phyloP scores from a whole-genome alignment of 805 yeast genomes.

The Wickerhamiella sergipiensis region DNA sequence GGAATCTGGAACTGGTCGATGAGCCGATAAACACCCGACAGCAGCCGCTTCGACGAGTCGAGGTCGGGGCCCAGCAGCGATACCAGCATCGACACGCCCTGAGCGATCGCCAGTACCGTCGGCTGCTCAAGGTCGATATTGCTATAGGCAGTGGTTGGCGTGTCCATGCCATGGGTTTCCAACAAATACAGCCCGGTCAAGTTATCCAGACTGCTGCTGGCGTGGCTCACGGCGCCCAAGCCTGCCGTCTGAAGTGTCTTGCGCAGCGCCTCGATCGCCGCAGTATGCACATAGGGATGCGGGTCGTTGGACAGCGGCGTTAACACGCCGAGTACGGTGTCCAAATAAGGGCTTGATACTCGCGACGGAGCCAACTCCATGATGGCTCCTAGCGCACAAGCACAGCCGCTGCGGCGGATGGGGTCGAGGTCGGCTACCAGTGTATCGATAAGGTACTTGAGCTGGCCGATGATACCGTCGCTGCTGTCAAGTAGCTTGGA shows the following conservation, averaged over 20 bases:
- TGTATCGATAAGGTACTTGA: conserved; percentile 44
- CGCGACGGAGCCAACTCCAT: conserved; percentile 28
- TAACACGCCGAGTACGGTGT: conserved; percentile 40
- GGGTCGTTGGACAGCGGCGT: conserved; percentile 50
- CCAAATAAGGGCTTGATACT: conserved; percentile 27
- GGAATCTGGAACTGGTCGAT: conserved; percentile 26
- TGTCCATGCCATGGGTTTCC: conserved; percentile 39
- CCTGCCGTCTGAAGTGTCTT: conserved; percentile 43
- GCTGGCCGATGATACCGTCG: conserved; percentile 24
- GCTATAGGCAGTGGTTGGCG: conserved; percentile 32
- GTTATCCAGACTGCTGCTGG: conserved; percentile 31
- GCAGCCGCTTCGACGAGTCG: conserved; percentile 15
- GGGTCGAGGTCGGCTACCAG: conserved; percentile 59
- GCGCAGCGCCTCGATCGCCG: conserved; percentile 50
- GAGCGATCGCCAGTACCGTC: conserved; percentile 32
- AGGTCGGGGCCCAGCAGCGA: conserved; percentile 39
- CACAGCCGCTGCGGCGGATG: conserved; percentile 43
- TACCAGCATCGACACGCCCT: conserved; percentile 28
- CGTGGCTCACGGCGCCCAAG: conserved; percentile 31
- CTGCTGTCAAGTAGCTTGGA: conserved; percentile 18
- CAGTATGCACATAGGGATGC: conserved; percentile 69
- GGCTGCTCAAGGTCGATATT: conserved; percentile 37
- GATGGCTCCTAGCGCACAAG: conserved; percentile 36
- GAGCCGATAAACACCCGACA: conserved; percentile 17
- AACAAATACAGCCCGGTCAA: conserved; percentile 29